These are phyloP conservation scores for Vinca minor DNA, from an alignment of 257 asterid species.

Conservation along the genomic window DNA sequence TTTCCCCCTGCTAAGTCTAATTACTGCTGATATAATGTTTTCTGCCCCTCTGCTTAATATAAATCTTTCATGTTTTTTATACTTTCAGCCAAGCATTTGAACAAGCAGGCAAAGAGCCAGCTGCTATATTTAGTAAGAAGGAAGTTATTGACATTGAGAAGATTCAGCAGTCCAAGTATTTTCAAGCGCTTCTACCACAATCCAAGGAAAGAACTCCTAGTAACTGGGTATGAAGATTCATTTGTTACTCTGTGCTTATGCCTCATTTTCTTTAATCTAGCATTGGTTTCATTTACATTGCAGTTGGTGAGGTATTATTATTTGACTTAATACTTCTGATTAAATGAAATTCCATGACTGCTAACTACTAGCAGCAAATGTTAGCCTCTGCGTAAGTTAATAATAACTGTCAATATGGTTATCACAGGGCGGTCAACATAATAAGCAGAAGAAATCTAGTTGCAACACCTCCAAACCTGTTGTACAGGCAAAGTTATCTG, in stretches of 20 bases:
- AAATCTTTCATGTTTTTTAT: constrained; percentile 14
- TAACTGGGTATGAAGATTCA: constrained; percentile 38
- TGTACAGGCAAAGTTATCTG: constrained; percentile 53
- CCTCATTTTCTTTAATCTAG: constrained; percentile 1
- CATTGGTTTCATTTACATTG: not conserved
- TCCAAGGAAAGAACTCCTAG: constrained; percentile 26
- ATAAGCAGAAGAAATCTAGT: constrained; percentile 29
- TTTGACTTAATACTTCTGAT: not conserved
- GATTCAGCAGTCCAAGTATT: constrained; percentile 63
- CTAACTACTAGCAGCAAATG: not conserved
- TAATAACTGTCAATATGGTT: constrained; percentile 7
- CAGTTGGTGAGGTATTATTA: not conserved
- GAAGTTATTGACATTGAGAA: constrained; percentile 49
- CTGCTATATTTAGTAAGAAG: constrained; percentile 54
- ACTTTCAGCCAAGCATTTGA: constrained; percentile 72
- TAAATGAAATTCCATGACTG: not conserved
- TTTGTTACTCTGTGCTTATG: not conserved
- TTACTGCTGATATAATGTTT: not conserved
- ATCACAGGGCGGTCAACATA: constrained; percentile 44
- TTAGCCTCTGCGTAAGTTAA: not conserved
- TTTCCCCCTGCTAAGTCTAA: not conserved
- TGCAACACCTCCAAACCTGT: constrained; percentile 39
- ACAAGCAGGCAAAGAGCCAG: constrained; percentile 73
- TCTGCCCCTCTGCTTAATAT: constrained; percentile 1
- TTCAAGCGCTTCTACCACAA: constrained; percentile 43